Conservation (phyloP, 2,329 filamentous ascomycete species). For the Daldinia sp. region DNA sequence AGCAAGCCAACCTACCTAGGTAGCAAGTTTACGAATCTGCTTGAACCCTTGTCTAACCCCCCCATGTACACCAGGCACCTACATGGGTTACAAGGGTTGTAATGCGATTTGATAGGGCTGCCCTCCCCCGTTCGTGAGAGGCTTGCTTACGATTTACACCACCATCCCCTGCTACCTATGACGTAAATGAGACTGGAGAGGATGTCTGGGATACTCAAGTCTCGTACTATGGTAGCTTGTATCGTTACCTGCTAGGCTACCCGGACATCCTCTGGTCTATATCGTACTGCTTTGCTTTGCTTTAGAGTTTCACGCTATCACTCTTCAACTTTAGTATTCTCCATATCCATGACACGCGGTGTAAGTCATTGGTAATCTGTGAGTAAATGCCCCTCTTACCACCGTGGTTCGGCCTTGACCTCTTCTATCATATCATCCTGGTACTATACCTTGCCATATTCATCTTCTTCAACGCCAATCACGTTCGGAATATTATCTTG, state of each 20-base stretch:
- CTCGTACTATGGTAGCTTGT: neutral
- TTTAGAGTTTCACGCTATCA: conserved; percentile 30
- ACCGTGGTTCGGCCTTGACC: conserved; percentile 35
- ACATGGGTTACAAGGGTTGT: conserved; percentile 12
- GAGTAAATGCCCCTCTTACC: conserved; percentile 38
- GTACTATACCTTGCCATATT: conserved; percentile 45
- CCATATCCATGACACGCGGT: conserved; percentile 9
- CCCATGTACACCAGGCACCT: neutral
- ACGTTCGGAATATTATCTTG: conserved; percentile 37
- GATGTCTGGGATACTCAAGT: conserved; percentile 8
- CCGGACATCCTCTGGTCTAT: neutral
- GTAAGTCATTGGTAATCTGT: conserved; percentile 5
- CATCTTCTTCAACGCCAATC: conserved; percentile 42
- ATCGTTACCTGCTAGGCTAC: neutral
- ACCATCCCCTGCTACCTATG: conserved; percentile 27
- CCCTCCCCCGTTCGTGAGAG: conserved; percentile 6
- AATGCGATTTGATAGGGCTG: conserved; percentile 34
- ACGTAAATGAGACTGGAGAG: conserved; percentile 31
- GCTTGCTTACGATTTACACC: neutral
- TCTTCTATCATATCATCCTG: conserved; percentile 44
- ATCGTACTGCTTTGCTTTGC: neutral
- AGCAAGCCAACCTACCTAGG: neutral
- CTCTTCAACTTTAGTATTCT: conserved; percentile 13
- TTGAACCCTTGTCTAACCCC: neutral
- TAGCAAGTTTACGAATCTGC: neutral